These are phyloP conservation scores for Termitomyces sp. DNA, from an alignment of 1,284 basidiomycete genomes.

Conservation along the genomic window DNA sequence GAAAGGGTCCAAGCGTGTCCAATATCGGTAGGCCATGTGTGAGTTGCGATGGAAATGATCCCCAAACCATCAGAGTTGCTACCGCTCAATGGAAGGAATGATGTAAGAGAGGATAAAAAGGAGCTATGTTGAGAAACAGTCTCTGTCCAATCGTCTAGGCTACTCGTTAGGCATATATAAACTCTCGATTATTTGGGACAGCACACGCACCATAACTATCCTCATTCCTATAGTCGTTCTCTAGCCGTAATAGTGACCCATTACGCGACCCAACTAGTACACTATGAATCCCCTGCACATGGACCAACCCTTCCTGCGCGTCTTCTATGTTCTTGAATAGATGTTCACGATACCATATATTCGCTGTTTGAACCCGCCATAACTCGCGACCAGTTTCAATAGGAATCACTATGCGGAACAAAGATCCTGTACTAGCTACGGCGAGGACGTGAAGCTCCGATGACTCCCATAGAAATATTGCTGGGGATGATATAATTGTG, in stretches of 20 bases:
- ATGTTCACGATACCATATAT: conserved; percentile 67
- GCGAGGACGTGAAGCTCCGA: conserved; percentile 69
- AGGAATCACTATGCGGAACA: conserved; percentile 76
- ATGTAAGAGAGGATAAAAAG: conserved; percentile 60
- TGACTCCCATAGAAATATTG: conserved; percentile 55
- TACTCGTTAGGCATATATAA: conserved; percentile 1
- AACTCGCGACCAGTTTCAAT: conserved; percentile 46
- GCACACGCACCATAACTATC: conserved; percentile 46
- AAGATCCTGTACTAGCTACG: conserved; percentile 62
- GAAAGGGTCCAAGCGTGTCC: conserved; percentile 79
- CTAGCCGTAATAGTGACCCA: conserved; percentile 70
- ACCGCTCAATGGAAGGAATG: conserved; percentile 56
- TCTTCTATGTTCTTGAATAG: conserved; percentile 51
- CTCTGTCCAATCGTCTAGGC: conserved; percentile 64
- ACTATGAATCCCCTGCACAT: conserved; percentile 66
- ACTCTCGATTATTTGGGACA: not conserved
- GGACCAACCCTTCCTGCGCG: conserved; percentile 48
- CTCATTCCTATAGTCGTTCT: conserved; percentile 53
- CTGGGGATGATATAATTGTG: conserved; percentile 60
- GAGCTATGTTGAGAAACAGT: conserved; percentile 55
- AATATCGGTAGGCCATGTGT: conserved; percentile 68
- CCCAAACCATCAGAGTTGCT: conserved; percentile 44
- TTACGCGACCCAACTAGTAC: conserved; percentile 63
- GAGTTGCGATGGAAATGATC: conserved; percentile 62
- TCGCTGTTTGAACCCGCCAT: conserved; percentile 52